Conservation (phyloP, 805 yeast genomes). For the Jamesozyma lodderae region DNA sequence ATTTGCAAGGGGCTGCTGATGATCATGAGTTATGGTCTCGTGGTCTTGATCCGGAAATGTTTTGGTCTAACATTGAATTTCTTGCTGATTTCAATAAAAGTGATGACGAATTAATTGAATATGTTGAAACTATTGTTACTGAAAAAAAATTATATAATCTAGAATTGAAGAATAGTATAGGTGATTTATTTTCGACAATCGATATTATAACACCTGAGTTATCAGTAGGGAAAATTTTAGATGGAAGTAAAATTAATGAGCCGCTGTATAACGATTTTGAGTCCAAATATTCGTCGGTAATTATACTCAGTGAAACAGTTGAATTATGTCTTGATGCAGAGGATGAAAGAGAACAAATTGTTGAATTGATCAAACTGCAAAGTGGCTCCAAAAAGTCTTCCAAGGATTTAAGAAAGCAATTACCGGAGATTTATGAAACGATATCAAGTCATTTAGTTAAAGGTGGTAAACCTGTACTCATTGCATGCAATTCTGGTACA, state of each 20-base stretch:
- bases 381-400: constrained; percentile 56
- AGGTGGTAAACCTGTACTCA: constrained; percentile 25
- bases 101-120: constrained; percentile 26
- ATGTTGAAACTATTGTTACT: constrained; percentile 5
- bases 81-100: constrained; percentile 23
- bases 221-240: constrained; percentile 16
- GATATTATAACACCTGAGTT: constrained; percentile 17
- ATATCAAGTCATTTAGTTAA: constrained; percentile 9
- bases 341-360: background rate
- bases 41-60: constrained; percentile 41
- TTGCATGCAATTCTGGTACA: constrained; percentile 55
- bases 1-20: constrained; percentile 91
- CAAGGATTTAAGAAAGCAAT: constrained; percentile 41
- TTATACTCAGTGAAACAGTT: constrained; percentile 16
- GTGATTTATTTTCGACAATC: constrained; percentile 9
- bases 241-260: constrained; percentile 8
- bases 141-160: background rate
- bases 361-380: constrained; percentile 15
- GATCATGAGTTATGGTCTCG: constrained; percentile 85
- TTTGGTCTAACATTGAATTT: constrained; percentile 42
- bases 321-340: background rate
- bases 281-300: constrained; percentile 8
- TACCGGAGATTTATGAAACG: constrained; percentile 36
- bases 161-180: background rate
- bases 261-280: constrained; percentile 6